Base-by-base conservation (phyloP, 2,329 filamentous ascomycete species). In the Stemphylium beticola region DNA sequence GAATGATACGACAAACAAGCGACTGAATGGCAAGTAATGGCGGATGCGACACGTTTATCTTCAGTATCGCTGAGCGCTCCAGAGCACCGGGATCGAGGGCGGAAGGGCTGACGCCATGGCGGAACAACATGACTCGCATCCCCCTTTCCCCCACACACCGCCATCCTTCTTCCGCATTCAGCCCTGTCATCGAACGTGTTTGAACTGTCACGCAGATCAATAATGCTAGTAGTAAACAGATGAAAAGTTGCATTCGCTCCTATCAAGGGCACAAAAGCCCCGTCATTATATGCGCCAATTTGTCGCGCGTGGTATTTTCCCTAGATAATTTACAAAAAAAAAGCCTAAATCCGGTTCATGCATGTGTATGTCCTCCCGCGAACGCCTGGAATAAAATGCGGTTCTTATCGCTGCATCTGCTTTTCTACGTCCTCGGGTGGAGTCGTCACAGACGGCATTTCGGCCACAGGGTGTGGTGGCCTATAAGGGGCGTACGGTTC, bases 401-500 rank as follows among this genome's bases (percentile, higher is more conserved):
- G 14, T 37, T 20, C 29, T 29, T 31, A 51, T 32, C 44, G 45
- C 11, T 39, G 41, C 29, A 63, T 17, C 44, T 62, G 61, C 48
- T 66, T 62, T 53, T 70, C 64, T 24, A 60, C 32, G 26, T 66
- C 62, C 37, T 65, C 61, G 1, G 64, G 65, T n/a, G 65, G 67
- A 9, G 65, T 66, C 43, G 41, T 58, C 8, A 63, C 42, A 3
- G 62, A 52, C 9, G 54, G 56, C 61, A 66, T 43, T 47, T 67
- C 65, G 9, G 61, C 59, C 5, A 49, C 54, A 40, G 49, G 22
- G 36, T 58, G 36, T 7, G 67, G 67, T 32, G 69, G 70, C 26
- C 64, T 58, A 33, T 73, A 72, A 10, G 69, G 58, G 12, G 66
- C 57, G 37, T 73, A 72, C 42, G 60, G 46, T 7, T 41, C 15